phyloP scores from a whole-genome alignment of 495 filamentous ascomycete species.

The Acidomyces sp. region DNA sequence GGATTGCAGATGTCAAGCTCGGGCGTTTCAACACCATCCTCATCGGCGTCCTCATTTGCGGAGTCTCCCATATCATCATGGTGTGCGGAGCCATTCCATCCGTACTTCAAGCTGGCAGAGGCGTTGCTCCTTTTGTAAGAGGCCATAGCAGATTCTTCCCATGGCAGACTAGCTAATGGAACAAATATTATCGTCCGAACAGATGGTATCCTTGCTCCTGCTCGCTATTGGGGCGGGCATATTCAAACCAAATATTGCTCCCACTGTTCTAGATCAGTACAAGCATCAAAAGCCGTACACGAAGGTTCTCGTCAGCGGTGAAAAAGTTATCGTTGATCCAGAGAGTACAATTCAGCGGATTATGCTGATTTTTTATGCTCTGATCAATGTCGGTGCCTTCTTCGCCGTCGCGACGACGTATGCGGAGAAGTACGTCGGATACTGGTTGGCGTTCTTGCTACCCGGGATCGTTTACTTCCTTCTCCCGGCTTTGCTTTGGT shows the following conservation, averaged over 20 bases:
- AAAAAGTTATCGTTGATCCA: slow-evolving; percentile 64
- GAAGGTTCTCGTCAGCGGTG: slow-evolving; percentile 45
- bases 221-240: slow-evolving; percentile 49
- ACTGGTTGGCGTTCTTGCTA: slow-evolving; percentile 65
- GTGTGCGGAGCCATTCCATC: slow-evolving; percentile 11
- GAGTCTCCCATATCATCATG: slow-evolving; percentile 29
- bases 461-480: slow-evolving; percentile 48
- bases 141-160: too few relatives aligned
- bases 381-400: slow-evolving; percentile 65
- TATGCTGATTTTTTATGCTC: slow-evolving; percentile 52
- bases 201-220: slow-evolving; percentile 30
- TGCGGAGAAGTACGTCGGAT: slow-evolving; percentile 54
- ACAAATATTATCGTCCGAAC: too few relatives aligned
- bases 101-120: slow-evolving; percentile 8
- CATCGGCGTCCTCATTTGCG: slow-evolving; percentile 37
- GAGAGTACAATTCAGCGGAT: slow-evolving; percentile 61
- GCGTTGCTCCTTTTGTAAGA: slow-evolving; percentile 7
- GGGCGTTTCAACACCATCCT: slow-evolving; percentile 60
- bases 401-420: slow-evolving; percentile 52
- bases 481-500: slow-evolving; percentile 39
- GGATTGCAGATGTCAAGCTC: slow-evolving; percentile 51
- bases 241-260: slow-evolving; percentile 60
- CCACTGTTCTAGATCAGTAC: slow-evolving; percentile 62
- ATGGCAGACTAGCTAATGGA: too few relatives aligned
- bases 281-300: slow-evolving; percentile 49